Evolutionary conservation across 1,284 basidiomycete species (phyloP), one percentile per base, ranked within the genome.

Genomic region (Sporisorium iseilematis-ciliati): DNA sequence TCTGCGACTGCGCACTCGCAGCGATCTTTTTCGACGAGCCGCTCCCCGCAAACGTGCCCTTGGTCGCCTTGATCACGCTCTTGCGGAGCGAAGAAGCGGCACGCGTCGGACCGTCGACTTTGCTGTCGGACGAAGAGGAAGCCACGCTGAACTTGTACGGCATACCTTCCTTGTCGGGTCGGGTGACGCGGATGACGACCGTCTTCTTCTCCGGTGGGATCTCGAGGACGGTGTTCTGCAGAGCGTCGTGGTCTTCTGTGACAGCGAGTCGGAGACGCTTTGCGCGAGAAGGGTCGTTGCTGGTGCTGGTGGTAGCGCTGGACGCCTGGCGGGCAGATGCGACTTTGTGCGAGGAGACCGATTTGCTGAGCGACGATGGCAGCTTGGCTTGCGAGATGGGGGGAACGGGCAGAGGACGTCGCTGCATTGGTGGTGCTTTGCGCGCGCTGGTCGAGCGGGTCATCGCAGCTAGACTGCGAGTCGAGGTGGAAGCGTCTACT

Each of bases 41-140:
- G 31, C 59, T 45, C 23, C 64, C 52, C 20, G 45, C 41, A 31
- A 73, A 68, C 3, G 65, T 61, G 29, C 58, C 43, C 56, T 69
- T 74, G 25, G 60, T 67, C 23, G 67, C 67, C 33, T 75, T 75
- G 57, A 71, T 59, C 38, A 75, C 67, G 50, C 60, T 75, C 67
- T 75, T 75, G 26, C 64, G 57, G 49, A 71, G 29, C 26, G 53
- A 53, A 29, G 55, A 59, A 10, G 64, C 60, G 1, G 57, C 60
- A 38, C 64, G 56, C 3, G 31, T 48, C 3, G 64, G 52, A 20
- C 48, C 52, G 10, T 42, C 38, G 4, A 20, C 25, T 23, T 53
- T 53, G 23, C 21, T 41, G 11, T 46, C 46, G 3, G 61, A 33
- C 2, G 52, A 40, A 18, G 57, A 60, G 2, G 61, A 26, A 4